Percentiles rank a stretch among this genome's conserved stretches.
Evolutionary conservation across 169 alveolate genomes (phyloP).

Genomic region (Plasmodium adleri): DNA sequence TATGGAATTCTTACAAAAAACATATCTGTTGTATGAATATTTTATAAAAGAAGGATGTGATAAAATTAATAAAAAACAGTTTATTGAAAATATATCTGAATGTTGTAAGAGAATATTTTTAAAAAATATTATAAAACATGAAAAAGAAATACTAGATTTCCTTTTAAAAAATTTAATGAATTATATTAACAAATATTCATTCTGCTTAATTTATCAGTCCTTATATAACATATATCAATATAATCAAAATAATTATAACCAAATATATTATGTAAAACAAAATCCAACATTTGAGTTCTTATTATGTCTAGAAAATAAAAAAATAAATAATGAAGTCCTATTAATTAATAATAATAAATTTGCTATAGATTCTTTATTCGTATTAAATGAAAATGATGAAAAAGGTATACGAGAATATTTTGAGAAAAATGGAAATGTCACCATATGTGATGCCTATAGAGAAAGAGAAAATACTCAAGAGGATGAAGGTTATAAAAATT

Average conservation of each 20-base stretch:
- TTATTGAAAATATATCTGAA: constrained; percentile 47
- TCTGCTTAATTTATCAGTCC: constrained; percentile 35
- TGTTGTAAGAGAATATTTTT: constrained; percentile 64
- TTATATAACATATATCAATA: constrained; percentile 68
- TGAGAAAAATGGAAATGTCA: not conserved
- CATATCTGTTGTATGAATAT: constrained; percentile 43
- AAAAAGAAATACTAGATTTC: constrained; percentile 59
- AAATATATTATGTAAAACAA: constrained; percentile 10
- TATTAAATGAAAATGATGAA: constrained; percentile 67
- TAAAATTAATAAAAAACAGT: constrained; percentile 57
- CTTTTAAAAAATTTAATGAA: constrained; percentile 70
- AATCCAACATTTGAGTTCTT: constrained; percentile 23
- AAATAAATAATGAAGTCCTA: constrained; percentile 4
- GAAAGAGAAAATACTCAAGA: not conserved
- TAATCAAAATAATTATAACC: constrained; percentile 30
- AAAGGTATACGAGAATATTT: constrained; percentile 32
- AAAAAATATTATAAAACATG: constrained; percentile 73
- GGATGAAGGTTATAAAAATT: not conserved
- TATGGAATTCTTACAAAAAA: constrained; percentile 44
- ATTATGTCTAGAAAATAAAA: constrained; percentile 9
- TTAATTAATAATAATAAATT: constrained; percentile 57
- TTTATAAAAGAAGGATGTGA: constrained; percentile 14
- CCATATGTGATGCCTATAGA: not conserved
- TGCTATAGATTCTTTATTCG: constrained; percentile 1
- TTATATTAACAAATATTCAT: constrained; percentile 65